Conservation (phyloP, 257 asterid species). For the Coffea eugenioides region DNA sequence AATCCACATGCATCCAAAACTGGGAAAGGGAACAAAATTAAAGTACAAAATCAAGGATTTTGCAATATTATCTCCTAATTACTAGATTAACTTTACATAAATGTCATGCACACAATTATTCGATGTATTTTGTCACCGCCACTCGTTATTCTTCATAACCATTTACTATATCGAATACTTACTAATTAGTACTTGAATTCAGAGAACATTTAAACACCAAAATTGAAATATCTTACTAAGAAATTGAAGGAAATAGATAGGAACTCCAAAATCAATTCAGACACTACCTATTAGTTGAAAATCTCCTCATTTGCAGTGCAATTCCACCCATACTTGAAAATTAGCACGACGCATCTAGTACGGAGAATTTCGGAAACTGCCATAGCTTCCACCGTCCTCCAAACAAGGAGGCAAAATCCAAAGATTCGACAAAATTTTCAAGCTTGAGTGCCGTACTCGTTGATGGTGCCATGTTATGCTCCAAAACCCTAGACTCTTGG, state of each 20-base stretch:
- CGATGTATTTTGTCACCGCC: background rate
- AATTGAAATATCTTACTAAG: background rate
- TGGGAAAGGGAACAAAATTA: background rate
- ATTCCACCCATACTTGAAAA: too few species aligned
- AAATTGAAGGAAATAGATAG: background rate
- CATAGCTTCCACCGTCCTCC: background rate
- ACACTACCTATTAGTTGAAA: background rate
- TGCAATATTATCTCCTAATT: background rate
- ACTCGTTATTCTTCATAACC: background rate
- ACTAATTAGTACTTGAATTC: too few species aligned
- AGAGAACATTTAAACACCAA: too few species aligned
- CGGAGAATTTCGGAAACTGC: background rate
- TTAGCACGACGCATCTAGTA: background rate
- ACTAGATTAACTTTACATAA: background rate
- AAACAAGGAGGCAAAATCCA: background rate
- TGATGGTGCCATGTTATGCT: background rate
- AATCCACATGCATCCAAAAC: background rate
- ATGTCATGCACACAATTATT: background rate
- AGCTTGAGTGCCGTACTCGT: background rate
- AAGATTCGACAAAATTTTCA: background rate
- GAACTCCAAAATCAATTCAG: background rate
- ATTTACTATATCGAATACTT: background rate
- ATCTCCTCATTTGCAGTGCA: background rate
- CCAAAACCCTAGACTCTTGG: background rate
- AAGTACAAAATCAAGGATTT: background rate